Evolutionary conservation across 2,329 filamentous ascomycete genomes (phyloP).

Genomic region (Didymella keratinophila): DNA sequence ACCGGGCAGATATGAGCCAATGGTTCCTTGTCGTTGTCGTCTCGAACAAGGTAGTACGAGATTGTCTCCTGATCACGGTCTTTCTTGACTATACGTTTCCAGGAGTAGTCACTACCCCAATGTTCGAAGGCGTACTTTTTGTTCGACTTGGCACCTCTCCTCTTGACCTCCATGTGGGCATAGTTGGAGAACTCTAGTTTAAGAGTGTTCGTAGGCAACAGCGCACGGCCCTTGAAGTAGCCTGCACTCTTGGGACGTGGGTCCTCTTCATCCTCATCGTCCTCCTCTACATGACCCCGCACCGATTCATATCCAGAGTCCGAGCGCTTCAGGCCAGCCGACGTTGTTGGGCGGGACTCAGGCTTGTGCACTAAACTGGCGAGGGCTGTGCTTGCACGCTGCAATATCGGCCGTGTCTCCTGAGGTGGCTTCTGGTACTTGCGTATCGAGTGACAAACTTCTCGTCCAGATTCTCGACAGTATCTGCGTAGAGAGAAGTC

Average conservation of each 20-base stretch:
- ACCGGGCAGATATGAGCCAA: slow-evolving; percentile 89
- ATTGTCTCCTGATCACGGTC: slow-evolving; percentile 66
- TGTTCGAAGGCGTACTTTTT: slow-evolving; percentile 93
- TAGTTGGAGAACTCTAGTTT: slow-evolving; percentile 98
- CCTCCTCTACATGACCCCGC: slow-evolving; percentile 27
- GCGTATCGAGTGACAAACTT: slow-evolving; percentile 85
- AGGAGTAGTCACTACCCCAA: slow-evolving; percentile 86
- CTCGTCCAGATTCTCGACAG: slow-evolving; percentile 88
- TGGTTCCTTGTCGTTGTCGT: slow-evolving; percentile 65
- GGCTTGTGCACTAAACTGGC: slow-evolving; percentile 64
- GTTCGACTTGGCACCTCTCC: slow-evolving; percentile 68
- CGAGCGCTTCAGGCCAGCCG: slow-evolving; percentile 59
- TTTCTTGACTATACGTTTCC: slow-evolving; percentile 77
- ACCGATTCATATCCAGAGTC: slow-evolving; percentile 67
- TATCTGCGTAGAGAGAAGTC: slow-evolving; percentile 93
- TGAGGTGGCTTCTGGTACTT: slow-evolving; percentile 67
- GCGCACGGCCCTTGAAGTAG: slow-evolving; percentile 50
- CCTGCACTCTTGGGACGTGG: slow-evolving; percentile 45
- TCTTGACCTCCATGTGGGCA: slow-evolving; percentile 83
- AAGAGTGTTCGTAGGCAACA: slow-evolving; percentile 74
- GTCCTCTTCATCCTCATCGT: slow-evolving; percentile 28
- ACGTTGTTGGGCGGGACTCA: slow-evolving; percentile 56
- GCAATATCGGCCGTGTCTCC: slow-evolving; percentile 60
- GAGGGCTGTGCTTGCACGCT: slow-evolving; percentile 67
- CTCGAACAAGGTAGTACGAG: slow-evolving; percentile 81